These are phyloP conservation scores for Artemisia annua DNA, from an alignment of 129 eudicot species.

Conservation along the genomic window DNA sequence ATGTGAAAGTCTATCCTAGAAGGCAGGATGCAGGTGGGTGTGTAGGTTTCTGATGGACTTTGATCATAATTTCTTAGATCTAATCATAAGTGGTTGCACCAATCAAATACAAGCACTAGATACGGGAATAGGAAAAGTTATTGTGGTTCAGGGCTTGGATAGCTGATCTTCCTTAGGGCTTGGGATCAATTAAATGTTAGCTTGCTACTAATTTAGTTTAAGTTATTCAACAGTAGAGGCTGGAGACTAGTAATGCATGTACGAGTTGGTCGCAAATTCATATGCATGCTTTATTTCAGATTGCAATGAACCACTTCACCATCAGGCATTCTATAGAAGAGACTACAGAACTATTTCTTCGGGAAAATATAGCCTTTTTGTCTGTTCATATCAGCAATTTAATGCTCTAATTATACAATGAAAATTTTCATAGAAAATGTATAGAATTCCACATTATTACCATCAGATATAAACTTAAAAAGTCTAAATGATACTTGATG, in stretches of 20 bases:
- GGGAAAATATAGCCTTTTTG: no score
- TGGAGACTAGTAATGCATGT: no score
- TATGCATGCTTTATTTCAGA: neutral
- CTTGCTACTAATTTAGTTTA: no score
- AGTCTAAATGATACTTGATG: constrained; percentile 7
- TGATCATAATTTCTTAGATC: constrained; percentile 6
- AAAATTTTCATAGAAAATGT: no score
- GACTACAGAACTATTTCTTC: constrained; percentile 6
- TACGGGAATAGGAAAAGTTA: neutral
- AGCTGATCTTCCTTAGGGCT: no score
- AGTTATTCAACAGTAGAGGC: no score
- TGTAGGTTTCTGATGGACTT: neutral
- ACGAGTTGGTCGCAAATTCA: neutral
- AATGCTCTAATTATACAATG: no score
- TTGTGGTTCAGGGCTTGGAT: no score
- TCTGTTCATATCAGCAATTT: no score
- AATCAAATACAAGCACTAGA: constrained; percentile 3
- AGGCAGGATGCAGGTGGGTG: constrained; percentile 9
- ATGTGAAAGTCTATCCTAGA: constrained; percentile 9
- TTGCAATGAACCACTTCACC: neutral
- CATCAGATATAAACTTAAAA: neutral
- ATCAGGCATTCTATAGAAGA: neutral
- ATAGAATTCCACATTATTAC: neutral
- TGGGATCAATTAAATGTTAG: no score
- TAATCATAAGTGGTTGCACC: constrained; percentile 12